Evolutionary conservation across 1,284 basidiomycete genomes (phyloP), one percentile per base, ranked within the genome.

Genomic region (Testicularia cyperi): DNA sequence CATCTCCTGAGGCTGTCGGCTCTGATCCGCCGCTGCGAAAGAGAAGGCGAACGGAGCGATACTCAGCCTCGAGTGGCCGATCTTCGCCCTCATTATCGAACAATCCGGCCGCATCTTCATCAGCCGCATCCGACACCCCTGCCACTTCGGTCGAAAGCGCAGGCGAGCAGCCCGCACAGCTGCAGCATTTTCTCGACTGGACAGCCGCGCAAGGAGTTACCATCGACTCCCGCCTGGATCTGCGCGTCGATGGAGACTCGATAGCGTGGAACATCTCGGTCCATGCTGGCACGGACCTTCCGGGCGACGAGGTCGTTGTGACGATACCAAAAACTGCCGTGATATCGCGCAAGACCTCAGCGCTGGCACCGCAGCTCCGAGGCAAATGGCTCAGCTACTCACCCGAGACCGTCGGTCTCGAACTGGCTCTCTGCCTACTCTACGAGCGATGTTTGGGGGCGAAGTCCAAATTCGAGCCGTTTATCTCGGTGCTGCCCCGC

Each of bases 341-440:
- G 13, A 48, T 67, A 1, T 67, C 65, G 3, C 44, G 47, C 31
- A 39, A 47, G 25, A 64, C 47, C 2, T 64, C 61, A 0, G 47
- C 47, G 6, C 56, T 67, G 2, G 28, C 55, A 0, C 26, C 26
- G 0, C n/a, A 36, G 3, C 44, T 60, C 19, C 30, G 39, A 13
- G 41, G 39, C 4, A 34, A 27, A 26, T 61, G 27, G 23, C 36
- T 48, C 12, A 49, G 45, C 39, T 42, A 61, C 4, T 48, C 52
- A 0, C 51, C 43, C 23, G 38, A 49, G 24, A 54, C 49, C 1
- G 45, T 58, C 25, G 52, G 48, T 0, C 38, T 69, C 10, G 56
- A 64, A 26, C 57, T 72, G 3, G 58, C 68, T 1, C 51, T 72
- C 25, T 65, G 64, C 31, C 40, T 72, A 6, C 39, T 68, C 9